These are phyloP conservation scores for Paradendryphiella salina DNA, from an alignment of 2,329 filamentous ascomycete species.

Conservation along the genomic window DNA sequence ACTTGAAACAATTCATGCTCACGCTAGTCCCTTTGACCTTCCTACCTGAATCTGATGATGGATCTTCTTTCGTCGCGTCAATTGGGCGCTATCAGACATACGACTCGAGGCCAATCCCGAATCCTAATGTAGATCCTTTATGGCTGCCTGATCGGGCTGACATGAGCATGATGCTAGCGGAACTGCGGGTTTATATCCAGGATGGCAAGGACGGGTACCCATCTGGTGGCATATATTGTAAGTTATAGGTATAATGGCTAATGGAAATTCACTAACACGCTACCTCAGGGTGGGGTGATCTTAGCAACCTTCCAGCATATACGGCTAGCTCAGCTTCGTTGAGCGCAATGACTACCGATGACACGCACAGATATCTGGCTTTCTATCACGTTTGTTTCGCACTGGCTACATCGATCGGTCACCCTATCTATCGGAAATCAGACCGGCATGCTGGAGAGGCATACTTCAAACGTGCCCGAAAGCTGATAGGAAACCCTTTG, in stretches of 20 bases:
- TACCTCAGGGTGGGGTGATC: conserved; percentile 28
- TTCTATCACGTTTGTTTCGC: conserved; percentile 36
- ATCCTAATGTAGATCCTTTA: conserved; percentile 30
- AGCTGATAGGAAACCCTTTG: conserved; percentile 32
- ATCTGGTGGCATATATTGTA: conserved; percentile 32
- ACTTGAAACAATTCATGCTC: conserved; percentile 33
- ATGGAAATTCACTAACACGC: background rate
- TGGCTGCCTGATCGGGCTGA: conserved; percentile 30
- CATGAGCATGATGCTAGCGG: conserved; percentile 28
- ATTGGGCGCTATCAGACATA: conserved; percentile 35
- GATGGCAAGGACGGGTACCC: conserved; percentile 28
- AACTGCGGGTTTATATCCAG: conserved; percentile 29
- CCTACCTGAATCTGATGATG: conserved; percentile 20
- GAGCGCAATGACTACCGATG: conserved; percentile 22
- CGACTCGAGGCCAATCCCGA: conserved; percentile 33
- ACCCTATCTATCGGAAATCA: conserved; percentile 15
- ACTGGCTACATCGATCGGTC: conserved; percentile 23
- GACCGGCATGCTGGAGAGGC: conserved; percentile 27
- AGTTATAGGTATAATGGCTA: background rate
- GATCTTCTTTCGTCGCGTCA: conserved; percentile 26
- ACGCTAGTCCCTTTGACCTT: conserved; percentile 26
- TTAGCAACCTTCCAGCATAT: conserved; percentile 18
- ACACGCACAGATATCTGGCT: conserved; percentile 25
- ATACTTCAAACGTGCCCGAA: conserved; percentile 33
- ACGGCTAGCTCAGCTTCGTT: conserved; percentile 19